phyloP scores from a whole-genome alignment of 768 basidiomycete species.

The Russula sp. region DNA sequence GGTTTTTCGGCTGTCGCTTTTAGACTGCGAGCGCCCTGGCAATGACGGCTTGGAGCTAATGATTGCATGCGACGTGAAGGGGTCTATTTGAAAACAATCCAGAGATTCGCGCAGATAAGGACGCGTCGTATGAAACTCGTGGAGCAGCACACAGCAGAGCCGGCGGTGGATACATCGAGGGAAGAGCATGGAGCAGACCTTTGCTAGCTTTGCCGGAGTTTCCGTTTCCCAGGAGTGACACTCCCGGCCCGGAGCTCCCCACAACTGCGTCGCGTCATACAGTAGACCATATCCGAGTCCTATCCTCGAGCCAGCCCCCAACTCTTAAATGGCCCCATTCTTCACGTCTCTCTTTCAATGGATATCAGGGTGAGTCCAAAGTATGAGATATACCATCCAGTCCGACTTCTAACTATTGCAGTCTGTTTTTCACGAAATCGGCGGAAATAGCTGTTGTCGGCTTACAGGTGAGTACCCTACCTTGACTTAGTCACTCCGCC shows the following conservation, averaged over 20 bases:
- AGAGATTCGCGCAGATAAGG: background rate
- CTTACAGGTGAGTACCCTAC: constrained; percentile 55
- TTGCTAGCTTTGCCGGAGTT: background rate
- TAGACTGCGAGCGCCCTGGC: background rate
- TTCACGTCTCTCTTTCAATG: constrained; percentile 51
- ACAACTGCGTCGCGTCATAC: no score
- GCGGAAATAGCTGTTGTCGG: constrained; percentile 92
- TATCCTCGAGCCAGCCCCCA: background rate
- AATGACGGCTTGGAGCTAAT: background rate
- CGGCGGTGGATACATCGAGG: constrained; percentile 12
- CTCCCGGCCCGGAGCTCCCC: constrained; percentile 3
- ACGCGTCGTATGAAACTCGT: constrained; percentile 5
- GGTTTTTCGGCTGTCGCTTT: background rate
- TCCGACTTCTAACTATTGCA: constrained; percentile 33
- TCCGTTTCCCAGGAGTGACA: background rate
- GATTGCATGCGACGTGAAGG: background rate
- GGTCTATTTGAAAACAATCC: background rate
- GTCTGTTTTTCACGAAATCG: constrained; percentile 82
- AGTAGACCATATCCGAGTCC: no score
- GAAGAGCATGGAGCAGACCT: constrained; percentile 11
- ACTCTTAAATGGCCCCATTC: constrained; percentile 21
- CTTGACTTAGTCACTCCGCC: background rate
- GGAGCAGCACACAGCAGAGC: background rate
- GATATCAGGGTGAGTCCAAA: constrained; percentile 47
- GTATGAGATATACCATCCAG: background rate